Evolutionary conservation across 306 rosid species (phyloP), one percentile per base, ranked within the genome.

Genomic region (Pyrus pyrifolia): DNA sequence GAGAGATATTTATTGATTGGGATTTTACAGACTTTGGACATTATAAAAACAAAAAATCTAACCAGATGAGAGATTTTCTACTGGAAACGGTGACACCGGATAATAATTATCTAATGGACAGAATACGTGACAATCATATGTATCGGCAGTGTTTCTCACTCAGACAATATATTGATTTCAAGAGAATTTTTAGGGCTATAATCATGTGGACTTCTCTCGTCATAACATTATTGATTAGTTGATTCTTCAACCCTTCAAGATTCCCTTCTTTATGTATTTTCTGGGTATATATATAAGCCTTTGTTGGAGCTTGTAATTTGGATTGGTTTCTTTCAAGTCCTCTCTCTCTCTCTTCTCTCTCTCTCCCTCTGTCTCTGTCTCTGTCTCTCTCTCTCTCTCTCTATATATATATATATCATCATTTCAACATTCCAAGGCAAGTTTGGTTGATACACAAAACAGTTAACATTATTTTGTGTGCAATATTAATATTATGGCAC

Each of bases 401-500:
- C 1, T 23, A 33, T 13, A 33, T 68, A n/a, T 22, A 6, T 30
- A 29, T 29, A 40, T 65, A 46, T 45, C 60, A 30, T 71, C 59
- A 33, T 71, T 45, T 53, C 21, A 10, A 30, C 42, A 63, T 63
- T 17, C 40, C 68, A 63, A 63, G 55, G 21, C 55, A 5, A 49
- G 21, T 30, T 63, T 63, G 68, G 18, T 63, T 61, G 66, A 58
- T 15, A 27, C 21, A 4, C 55, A 49, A 49, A 15, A 49, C 55
- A 49, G 55, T 49, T 49, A 49, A 49, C 21, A 49, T 49, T 49
- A 15, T 49, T 49, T 49, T 15, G 55, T 49, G 55, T 49, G 55
- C 55, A 49, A 49, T 49, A 49, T 49, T 49, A 49, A 49, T 15
- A 42, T 44, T 13, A 93, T 95, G 99, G 97, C 97, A 22, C 97